These are phyloP conservation scores for Penicillium sp. DNA, from an alignment of 2,329 filamentous ascomycete genomes.

Conservation along the genomic window DNA sequence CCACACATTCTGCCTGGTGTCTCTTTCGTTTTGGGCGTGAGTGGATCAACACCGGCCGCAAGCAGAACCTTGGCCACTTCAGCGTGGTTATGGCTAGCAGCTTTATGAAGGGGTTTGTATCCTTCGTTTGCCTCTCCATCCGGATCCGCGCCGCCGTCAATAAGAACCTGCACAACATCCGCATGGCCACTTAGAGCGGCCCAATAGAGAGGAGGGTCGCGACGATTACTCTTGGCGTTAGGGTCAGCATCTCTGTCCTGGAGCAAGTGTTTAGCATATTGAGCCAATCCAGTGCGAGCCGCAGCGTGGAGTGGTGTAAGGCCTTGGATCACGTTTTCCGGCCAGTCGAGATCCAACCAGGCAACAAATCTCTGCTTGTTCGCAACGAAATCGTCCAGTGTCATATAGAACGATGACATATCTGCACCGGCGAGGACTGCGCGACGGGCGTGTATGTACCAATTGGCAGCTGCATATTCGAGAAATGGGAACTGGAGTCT, in stretches of 20 bases:
- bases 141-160: constrained; percentile 15
- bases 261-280: constrained; percentile 6
- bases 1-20: background rate
- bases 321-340: background rate
- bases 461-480: constrained; percentile 8
- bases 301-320: constrained; percentile 11
- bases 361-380: background rate
- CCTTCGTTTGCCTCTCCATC: constrained; percentile 15
- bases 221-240: background rate
- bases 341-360: constrained; percentile 8
- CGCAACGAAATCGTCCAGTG: constrained; percentile 2
- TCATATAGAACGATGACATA: constrained; percentile 3
- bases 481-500: constrained; percentile 6
- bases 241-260: constrained; percentile 1
- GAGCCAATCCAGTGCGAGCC: constrained; percentile 4
- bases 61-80: constrained; percentile 18
- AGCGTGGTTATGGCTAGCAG: constrained; percentile 16
- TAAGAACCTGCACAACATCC: constrained; percentile 15
- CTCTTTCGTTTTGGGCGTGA: constrained; percentile 14
- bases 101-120: constrained; percentile 19
- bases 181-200: constrained; percentile 13
- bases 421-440: background rate
- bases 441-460: constrained; percentile 3
- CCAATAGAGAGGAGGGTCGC: background rate
- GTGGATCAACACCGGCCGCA: constrained; percentile 15